Base-by-base conservation (phyloP, 2,329 filamentous ascomycete species). In the Colletotrichum orbiculare region DNA sequence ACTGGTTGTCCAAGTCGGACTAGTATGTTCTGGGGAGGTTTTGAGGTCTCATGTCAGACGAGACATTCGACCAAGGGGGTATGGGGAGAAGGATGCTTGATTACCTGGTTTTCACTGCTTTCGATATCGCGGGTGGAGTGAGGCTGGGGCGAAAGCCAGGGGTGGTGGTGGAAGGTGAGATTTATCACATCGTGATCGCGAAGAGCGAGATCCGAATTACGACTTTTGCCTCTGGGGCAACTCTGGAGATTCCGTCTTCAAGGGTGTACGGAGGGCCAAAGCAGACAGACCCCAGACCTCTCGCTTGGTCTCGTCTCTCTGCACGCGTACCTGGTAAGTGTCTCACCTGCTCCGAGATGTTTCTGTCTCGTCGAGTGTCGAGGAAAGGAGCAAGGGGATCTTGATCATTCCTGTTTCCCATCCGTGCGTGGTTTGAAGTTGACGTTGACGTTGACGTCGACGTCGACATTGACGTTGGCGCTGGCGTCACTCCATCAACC, bases 171-270 rank as follows among this genome's bases (percentile, higher is more conserved):
- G 13, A 56, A 7, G 33, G 37, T 38, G 37, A 65, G 62, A 65
- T 65, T 65, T 56, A 65, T 65, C 62, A 62, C 58, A 56, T 65
- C 57, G 47, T 61, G 57, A 61, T 65, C 37, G 39, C 35, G 41
- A 52, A 45, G 57, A 17, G 12, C 17, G 17, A 48, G 61, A 64
- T 65, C 62, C 62, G 56, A 37, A 56, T 64, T 55, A 38, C 37
- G 33, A 35, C n/a, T 38, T 25, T 50, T 33, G 17, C 13, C 42
- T 50, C 46, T 52, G 52, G 35, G 34, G 46, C 25, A 25, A 52
- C 50, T 56, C 41, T 47, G 39, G 45, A 61, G 34, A 56, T 56
- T 53, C 46, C 41, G 25, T 25, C 39, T 55, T 48, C 17, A 15
- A 33, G 13, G 34, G 55, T 35, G 42, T 53, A 45, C 33, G 25